These are phyloP conservation scores for Zopfia rhizophila DNA, from an alignment of 2,329 filamentous ascomycete genomes.

Conservation along the genomic window DNA sequence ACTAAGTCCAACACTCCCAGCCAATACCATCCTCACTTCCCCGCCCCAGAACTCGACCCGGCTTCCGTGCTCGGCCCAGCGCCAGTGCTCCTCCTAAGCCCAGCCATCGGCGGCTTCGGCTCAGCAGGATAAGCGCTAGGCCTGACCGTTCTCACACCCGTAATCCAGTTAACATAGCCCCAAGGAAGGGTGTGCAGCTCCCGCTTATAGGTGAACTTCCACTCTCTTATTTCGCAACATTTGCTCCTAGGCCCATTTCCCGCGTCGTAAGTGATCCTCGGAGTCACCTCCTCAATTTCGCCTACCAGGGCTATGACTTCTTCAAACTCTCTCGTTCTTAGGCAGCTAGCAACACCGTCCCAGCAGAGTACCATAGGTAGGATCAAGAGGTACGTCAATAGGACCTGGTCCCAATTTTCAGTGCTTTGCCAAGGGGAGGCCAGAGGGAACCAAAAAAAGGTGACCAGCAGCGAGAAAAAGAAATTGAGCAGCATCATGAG, in stretches of 20 bases:
- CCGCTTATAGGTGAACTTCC: constrained; percentile 54
- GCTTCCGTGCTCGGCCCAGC: too few species aligned
- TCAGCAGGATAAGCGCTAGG: too few species aligned
- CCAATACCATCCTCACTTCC: too few species aligned
- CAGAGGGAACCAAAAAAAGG: constrained; percentile 63
- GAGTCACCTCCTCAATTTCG: constrained; percentile 23
- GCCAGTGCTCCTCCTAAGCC: too few species aligned
- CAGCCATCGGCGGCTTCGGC: too few species aligned
- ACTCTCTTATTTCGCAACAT: constrained; percentile 43
- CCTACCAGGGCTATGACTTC: constrained; percentile 65
- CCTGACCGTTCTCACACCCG: too few species aligned
- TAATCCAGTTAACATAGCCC: constrained; percentile 60
- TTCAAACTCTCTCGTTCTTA: constrained; percentile 73
- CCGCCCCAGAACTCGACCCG: too few species aligned
- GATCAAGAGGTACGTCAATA: constrained; percentile 73
- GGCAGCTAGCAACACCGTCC: constrained; percentile 74
- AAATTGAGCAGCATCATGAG: constrained; percentile 45
- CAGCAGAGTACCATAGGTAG: constrained; percentile 74
- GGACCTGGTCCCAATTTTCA: constrained; percentile 56
- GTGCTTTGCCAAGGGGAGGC: constrained; percentile 8
- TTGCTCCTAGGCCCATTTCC: neutral
- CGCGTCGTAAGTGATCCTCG: constrained; percentile 1
- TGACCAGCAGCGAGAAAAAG: constrained; percentile 64
- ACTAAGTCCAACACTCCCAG: too few species aligned
- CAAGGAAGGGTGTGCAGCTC: constrained; percentile 60